Percentiles rank a stretch among this genome's conserved stretches.
phyloP scores from a whole-genome alignment of 2,329 filamentous ascomycete genomes.

The Penicillium brasilianum region DNA sequence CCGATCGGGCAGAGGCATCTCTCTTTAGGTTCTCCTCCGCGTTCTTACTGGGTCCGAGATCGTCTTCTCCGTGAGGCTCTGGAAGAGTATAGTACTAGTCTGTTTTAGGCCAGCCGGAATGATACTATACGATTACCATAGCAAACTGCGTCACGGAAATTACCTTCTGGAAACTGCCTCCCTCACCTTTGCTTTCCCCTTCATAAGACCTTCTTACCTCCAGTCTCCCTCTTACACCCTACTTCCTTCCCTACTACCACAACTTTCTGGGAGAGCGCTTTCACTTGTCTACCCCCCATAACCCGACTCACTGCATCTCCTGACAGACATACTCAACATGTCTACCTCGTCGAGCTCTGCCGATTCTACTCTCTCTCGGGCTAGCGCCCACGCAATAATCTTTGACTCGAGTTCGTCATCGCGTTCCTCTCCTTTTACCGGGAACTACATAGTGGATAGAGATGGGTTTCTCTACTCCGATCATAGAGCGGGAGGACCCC shows the following conservation, averaged over 20 bases:
- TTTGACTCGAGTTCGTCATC: neutral
- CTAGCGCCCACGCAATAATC: conserved; percentile 1
- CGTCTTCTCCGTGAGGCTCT: conserved; percentile 1
- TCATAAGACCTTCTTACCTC: neutral
- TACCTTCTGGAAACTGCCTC: neutral
- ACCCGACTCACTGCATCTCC: neutral
- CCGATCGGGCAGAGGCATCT: neutral
- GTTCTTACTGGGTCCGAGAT: neutral
- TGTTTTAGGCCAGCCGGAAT: neutral
- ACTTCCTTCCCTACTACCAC: neutral
- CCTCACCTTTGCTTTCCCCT: neutral
- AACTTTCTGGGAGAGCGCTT: neutral
- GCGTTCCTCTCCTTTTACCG: neutral
- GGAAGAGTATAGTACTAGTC: neutral
- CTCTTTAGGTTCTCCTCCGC: neutral
- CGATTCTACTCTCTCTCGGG: neutral
- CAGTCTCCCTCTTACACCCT: neutral
- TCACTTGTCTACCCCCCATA: neutral
- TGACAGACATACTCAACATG: conserved; percentile 1
- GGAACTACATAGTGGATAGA: neutral
- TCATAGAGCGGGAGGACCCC: conserved; percentile 5
- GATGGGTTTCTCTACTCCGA: conserved; percentile 5
- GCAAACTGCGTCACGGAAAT: neutral
- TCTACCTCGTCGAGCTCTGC: neutral
- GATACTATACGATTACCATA: neutral